These are phyloP conservation scores for Phyllosticta citribraziliensis DNA, from an alignment of 2,329 filamentous ascomycete genomes.

Conservation along the genomic window DNA sequence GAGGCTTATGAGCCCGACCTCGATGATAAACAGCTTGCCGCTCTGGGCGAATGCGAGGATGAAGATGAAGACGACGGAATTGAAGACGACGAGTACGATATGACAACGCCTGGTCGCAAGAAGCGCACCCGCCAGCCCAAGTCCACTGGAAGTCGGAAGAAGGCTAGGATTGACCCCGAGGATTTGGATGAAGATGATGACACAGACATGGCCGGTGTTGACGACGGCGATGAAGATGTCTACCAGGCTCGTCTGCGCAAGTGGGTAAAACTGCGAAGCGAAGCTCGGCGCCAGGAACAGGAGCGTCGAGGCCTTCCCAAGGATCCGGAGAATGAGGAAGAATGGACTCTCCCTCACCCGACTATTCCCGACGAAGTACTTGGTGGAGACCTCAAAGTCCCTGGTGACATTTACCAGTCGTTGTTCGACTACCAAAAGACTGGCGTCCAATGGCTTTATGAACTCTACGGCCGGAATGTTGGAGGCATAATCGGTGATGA, in stretches of 20 bases:
- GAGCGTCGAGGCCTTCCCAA: neutral
- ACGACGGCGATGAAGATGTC: slow-evolving; percentile 79
- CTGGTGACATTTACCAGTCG: slow-evolving; percentile 85
- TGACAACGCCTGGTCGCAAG: slow-evolving; percentile 30
- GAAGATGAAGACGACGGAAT: slow-evolving; percentile 23
- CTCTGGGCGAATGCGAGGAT: slow-evolving; percentile 29
- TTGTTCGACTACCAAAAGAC: slow-evolving; percentile 97
- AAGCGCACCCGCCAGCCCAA: slow-evolving; percentile 29
- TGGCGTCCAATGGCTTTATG: slow-evolving; percentile 90
- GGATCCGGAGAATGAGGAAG: slow-evolving; percentile 34
- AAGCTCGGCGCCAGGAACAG: slow-evolving; percentile 42
- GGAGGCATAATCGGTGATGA: slow-evolving; percentile 95
- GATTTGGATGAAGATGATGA: slow-evolving; percentile 20
- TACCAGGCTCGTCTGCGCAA: slow-evolving; percentile 66
- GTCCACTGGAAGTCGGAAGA: slow-evolving; percentile 16
- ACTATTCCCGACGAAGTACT: slow-evolving; percentile 67
- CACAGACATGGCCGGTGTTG: slow-evolving; percentile 55
- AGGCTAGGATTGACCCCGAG: slow-evolving; percentile 14
- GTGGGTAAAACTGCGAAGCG: slow-evolving; percentile 60
- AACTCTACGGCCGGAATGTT: slow-evolving; percentile 79
- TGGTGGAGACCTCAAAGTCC: slow-evolving; percentile 66
- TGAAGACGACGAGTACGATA: slow-evolving; percentile 29
- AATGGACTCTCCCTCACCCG: slow-evolving; percentile 84
- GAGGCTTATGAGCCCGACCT: slow-evolving; percentile 32
- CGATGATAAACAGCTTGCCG: slow-evolving; percentile 30